Evolutionary conservation across 2,329 filamentous ascomycete genomes (phyloP).

Genomic region (Chrysoporthe cubensis): DNA sequence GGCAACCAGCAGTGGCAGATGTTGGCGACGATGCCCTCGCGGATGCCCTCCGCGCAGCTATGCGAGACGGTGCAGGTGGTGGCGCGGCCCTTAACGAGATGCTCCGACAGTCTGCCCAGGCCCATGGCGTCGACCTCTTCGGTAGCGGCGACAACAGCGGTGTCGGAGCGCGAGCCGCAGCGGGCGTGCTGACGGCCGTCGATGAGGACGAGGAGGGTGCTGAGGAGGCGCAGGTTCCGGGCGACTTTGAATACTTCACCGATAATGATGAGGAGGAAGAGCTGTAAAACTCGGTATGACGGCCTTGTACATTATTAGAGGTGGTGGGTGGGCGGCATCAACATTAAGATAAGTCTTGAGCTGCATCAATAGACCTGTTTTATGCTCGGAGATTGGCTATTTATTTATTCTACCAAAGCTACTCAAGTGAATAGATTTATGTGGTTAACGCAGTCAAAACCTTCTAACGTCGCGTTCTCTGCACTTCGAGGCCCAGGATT

Average conservation of each 20-base stretch:
- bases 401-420: neutral
- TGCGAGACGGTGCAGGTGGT: conserved; percentile 40
- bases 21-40: conserved; percentile 32
- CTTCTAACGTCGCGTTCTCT: no score
- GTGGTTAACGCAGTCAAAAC: neutral
- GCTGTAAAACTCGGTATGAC: conserved; percentile 11
- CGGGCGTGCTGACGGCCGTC: conserved; percentile 80
- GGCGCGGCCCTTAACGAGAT: conserved; percentile 48
- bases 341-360: conserved; percentile 16
- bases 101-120: conserved; percentile 44
- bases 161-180: conserved; percentile 65
- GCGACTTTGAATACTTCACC: conserved; percentile 79
- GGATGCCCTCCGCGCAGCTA: conserved; percentile 33
- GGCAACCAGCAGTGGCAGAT: conserved; percentile 23
- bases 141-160: conserved; percentile 31
- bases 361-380: conserved; percentile 21
- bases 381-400: neutral
- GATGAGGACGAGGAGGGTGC: conserved; percentile 81
- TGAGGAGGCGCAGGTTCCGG: conserved; percentile 71
- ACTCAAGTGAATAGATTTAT: neutral
- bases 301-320: conserved; percentile 18
- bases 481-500: no score
- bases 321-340: neutral
- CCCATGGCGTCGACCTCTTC: conserved; percentile 32
- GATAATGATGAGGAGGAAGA: conserved; percentile 61